Percentiles rank a stretch among this genome's conserved stretches.
These are phyloP conservation scores for Phaeosphaeria sp. DNA, from an alignment of 2,329 filamentous ascomycete genomes.

Conservation along the genomic window DNA sequence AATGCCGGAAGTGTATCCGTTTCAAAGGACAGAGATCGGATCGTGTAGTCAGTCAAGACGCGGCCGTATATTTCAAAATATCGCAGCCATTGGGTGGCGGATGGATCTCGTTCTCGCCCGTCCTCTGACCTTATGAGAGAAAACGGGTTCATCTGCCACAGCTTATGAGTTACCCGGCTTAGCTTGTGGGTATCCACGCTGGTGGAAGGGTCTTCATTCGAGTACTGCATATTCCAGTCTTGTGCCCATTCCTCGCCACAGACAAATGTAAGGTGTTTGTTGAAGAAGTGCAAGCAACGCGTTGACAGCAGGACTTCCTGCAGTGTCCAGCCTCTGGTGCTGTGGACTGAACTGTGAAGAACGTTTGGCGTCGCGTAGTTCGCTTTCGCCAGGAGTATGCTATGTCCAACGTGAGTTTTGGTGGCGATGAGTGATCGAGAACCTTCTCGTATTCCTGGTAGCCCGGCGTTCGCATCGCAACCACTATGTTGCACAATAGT, in stretches of 20 bases:
- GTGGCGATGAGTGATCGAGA: not conserved
- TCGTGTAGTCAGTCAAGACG: not conserved
- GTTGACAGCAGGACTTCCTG: not conserved
- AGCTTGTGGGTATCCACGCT: not conserved
- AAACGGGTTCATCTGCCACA: not conserved
- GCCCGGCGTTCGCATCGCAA: not conserved
- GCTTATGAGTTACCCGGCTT: not conserved
- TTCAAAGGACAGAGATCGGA: not conserved
- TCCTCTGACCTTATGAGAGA: not conserved
- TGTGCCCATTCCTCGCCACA: not conserved
- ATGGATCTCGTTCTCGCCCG: not conserved
- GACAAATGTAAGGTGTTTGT: not conserved
- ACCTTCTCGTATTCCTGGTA: not conserved
- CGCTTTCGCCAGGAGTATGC: not conserved
- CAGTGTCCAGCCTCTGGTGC: not conserved
- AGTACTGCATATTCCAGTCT: not conserved
- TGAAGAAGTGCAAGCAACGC: not conserved
- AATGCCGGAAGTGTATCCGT: not conserved
- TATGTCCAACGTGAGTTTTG: not conserved
- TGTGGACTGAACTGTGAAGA: not conserved
- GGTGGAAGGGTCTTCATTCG: not conserved
- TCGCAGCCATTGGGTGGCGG: not conserved
- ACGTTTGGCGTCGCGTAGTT: not conserved
- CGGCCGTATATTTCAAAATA: not conserved
- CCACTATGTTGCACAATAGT: not conserved